Percentiles rank a stretch among this genome's conserved stretches.
phyloP scores from a whole-genome alignment of 2,329 filamentous ascomycete genomes.

The Cercospora sp. region DNA sequence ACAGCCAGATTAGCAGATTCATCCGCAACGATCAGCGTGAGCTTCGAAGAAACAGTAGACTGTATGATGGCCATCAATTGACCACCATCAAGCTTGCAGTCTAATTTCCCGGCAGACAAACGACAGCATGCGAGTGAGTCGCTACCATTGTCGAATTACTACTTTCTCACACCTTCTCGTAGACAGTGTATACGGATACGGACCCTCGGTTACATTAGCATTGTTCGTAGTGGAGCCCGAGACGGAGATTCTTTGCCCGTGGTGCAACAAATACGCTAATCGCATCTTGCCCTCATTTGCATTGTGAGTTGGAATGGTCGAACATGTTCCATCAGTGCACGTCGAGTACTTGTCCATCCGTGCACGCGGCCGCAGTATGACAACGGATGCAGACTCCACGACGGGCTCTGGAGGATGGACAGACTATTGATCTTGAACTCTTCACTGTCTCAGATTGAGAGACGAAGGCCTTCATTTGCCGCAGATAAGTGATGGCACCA shows the following conservation, averaged over 20 bases:
- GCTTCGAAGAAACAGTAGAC: too few species aligned
- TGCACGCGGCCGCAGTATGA: too few species aligned
- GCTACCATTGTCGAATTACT: not conserved
- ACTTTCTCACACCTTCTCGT: not conserved
- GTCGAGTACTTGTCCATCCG: too few species aligned
- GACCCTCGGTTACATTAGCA: not conserved
- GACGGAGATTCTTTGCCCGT: not conserved
- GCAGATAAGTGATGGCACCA: not conserved
- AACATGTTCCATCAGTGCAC: too few species aligned
- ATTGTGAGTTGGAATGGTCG: too few species aligned
- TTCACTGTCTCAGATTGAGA: too few species aligned
- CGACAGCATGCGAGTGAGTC: not conserved
- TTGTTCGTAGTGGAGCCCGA: not conserved
- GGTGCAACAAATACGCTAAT: not conserved
- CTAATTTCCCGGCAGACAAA: not conserved
- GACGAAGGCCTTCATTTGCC: not conserved
- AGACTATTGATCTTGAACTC: too few species aligned
- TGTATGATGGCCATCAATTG: not conserved
- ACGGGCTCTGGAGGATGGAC: too few species aligned
- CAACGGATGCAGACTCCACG: too few species aligned
- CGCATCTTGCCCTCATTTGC: not conserved
- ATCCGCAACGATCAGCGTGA: too few species aligned
- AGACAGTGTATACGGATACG: not conserved
- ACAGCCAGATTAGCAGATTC: too few species aligned
- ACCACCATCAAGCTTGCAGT: not conserved